These are phyloP conservation scores for Cyberlindnera suaveolens DNA, from an alignment of 805 yeast species.

Conservation along the genomic window DNA sequence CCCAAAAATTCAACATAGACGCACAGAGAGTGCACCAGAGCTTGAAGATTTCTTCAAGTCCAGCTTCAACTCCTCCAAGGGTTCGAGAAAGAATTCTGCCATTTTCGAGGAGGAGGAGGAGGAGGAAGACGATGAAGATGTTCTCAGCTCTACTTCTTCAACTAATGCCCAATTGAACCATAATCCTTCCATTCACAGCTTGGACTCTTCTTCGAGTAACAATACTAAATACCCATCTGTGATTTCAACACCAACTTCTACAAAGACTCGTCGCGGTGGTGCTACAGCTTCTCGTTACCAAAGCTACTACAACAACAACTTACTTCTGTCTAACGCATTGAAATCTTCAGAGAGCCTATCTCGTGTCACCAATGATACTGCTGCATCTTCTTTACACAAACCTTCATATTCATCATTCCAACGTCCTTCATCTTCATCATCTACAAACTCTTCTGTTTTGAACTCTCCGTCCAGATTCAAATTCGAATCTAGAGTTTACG, in stretches of 20 bases:
- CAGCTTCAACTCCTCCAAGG: constrained; percentile 4
- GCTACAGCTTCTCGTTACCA: constrained; percentile 47
- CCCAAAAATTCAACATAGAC: constrained; percentile 35
- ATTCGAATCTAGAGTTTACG: constrained; percentile 33
- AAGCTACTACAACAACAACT: constrained; percentile 40
- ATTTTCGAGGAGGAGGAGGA: constrained; percentile 30
- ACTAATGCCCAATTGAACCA: constrained; percentile 6
- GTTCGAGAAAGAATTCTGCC: constrained; percentile 22
- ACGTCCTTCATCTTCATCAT: constrained; percentile 14
- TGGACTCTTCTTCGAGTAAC: constrained; percentile 9
- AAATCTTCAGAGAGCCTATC: constrained; percentile 31
- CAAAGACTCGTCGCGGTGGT: constrained; percentile 22
- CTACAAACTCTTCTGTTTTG: constrained; percentile 9
- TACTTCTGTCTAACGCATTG: constrained; percentile 37
- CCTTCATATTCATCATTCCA: constrained; percentile 19
- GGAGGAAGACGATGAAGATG: constrained; percentile 17
- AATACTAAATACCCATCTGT: constrained; percentile 7
- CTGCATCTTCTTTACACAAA: constrained; percentile 10
- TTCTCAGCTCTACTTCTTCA: constrained; percentile 15
- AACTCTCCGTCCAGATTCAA: constrained; percentile 26
- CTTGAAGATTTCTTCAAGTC: constrained; percentile 29
- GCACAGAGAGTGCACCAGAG: constrained; percentile 55
- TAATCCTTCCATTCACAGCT: constrained; percentile 18
- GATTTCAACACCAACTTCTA: constrained; percentile 25
- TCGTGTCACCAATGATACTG: constrained; percentile 5